A percentile compares a stretch with the other conserved stretches of the same genome.
Evolutionary conservation across 306 rosid species (phyloP).

Genomic region (apple (Malus domestica)): DNA sequence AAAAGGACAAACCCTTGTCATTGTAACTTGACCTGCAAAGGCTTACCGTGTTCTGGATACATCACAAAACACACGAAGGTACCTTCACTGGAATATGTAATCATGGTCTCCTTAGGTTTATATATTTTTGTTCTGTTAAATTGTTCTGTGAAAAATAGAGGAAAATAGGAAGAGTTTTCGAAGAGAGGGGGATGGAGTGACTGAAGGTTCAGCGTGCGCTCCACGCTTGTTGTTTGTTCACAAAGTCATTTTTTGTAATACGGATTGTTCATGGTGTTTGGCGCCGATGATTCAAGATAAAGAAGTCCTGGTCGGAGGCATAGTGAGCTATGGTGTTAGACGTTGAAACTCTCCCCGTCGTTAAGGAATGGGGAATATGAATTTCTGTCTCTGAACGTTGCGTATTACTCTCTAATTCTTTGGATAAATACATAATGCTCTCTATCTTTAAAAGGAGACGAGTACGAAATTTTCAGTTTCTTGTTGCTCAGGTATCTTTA

Average conservation of each 20-base stretch:
- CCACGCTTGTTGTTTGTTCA: not conserved
- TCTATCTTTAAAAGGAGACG: not conserved
- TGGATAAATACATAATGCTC: not conserved
- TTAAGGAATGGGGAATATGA: not conserved
- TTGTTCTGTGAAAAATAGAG: conserved; percentile 3
- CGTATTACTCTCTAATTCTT: not conserved
- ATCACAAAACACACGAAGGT: conserved; percentile 12
- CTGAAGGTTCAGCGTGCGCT: not conserved
- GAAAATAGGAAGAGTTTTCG: conserved; percentile 7
- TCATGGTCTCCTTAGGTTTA: conserved; percentile 15
- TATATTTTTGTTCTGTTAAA: conserved; percentile 15
- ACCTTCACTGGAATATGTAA: conserved; percentile 14
- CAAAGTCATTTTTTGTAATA: conserved; percentile 11
- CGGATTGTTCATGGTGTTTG: conserved; percentile 7
- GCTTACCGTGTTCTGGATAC: conserved; percentile 13
- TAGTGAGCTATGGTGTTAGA: conserved; percentile 5
- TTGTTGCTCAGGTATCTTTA: not conserved
- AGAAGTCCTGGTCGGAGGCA: conserved; percentile 4
- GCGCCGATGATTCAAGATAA: conserved; percentile 3
- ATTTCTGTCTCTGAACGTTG: not conserved
- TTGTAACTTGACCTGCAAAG: conserved; percentile 3
- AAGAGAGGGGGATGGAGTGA: not conserved
- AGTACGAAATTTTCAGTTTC: not conserved
- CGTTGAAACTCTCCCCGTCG: not conserved
- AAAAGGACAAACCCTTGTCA: not conserved